Evolutionary conservation across 495 filamentous ascomycete species (phyloP), one percentile per base, ranked within the genome.

Genomic region (Aspergillus baeticus): DNA sequence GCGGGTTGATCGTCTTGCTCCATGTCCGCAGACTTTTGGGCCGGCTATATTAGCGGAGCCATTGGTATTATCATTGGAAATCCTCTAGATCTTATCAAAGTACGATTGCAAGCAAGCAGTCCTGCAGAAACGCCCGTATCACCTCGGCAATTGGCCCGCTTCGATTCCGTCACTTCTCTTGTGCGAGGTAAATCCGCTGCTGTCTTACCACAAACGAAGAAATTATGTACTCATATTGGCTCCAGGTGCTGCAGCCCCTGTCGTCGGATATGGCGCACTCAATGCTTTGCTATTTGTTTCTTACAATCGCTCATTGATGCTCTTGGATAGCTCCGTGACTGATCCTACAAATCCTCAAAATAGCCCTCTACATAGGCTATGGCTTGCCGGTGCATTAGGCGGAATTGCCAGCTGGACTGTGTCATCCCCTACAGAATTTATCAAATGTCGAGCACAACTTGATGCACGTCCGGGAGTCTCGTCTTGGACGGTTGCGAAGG

Each of bases 21-120:
- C 23, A 92, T 92, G 88, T 87, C 87, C 31, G 81, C 88, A 53
- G 90, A 93, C 71, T 96, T 94, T 73, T 92, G 86, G 87, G 87
- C 83, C 54, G 88, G 91, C 61, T 96, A 96, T 71, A 73, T 93
- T 60, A 90, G 87, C 63, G 92, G 92, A 15, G 90, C 86, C 48
- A 77, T 83, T 5, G 87, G 89, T 39, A 96, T 96, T 60, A 73
- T 94, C 34, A 86, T 96, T 51, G 92, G 92, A 56, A 95, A 94
- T 59, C 92, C 92, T 2, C 75, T 96, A 0, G 92, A 96, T 63
- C 75, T 96, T 2, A 76, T 94, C 62, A 96, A 96, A 75, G 89
- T 92, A 39, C 84, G 82, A 29, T 73, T 91, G 5, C 92, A 96
- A 77, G 86, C 90, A 42, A 77, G 77, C 33, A 59, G 64, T 14